These are phyloP conservation scores for Lomentospora prolificans DNA, from an alignment of 2,329 filamentous ascomycete species.

Conservation along the genomic window DNA sequence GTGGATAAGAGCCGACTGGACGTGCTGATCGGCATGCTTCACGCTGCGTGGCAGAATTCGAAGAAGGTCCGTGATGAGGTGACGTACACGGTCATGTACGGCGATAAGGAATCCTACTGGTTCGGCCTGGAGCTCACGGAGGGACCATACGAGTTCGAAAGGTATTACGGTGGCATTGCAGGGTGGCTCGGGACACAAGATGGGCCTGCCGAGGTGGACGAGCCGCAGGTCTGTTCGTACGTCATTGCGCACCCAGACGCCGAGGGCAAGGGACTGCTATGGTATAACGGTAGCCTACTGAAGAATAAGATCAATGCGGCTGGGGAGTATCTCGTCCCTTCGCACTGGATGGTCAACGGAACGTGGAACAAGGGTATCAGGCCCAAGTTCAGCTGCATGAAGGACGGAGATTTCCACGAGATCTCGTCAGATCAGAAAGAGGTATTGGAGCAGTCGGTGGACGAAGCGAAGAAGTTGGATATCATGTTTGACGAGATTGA, in stretches of 20 bases:
- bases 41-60: conserved; percentile 34
- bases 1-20: conserved; percentile 27
- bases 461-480: conserved; percentile 4
- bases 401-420: conserved; percentile 5
- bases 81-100: conserved; percentile 30
- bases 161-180: conserved; percentile 29
- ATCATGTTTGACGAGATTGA: not conserved
- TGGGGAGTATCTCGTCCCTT: conserved; percentile 23
- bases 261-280: conserved; percentile 22
- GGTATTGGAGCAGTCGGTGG: not conserved
- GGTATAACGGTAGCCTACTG: conserved; percentile 33
- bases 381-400: conserved; percentile 29
- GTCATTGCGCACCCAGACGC: conserved; percentile 32
- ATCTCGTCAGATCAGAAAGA: not conserved
- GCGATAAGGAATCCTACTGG: conserved; percentile 38
- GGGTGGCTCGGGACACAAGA: conserved; percentile 19
- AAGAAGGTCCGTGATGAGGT: conserved; percentile 23
- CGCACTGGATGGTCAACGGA: conserved; percentile 29
- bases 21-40: conserved; percentile 28
- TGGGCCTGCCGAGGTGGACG: conserved; percentile 6
- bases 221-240: conserved; percentile 25
- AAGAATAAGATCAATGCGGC: conserved; percentile 26
- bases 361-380: conserved; percentile 23
- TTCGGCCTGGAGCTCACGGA: conserved; percentile 30
- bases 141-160: conserved; percentile 27